These are phyloP conservation scores for Pseudogymnoascus pannorum DNA, from an alignment of 2,329 filamentous ascomycete species.

Conservation along the genomic window DNA sequence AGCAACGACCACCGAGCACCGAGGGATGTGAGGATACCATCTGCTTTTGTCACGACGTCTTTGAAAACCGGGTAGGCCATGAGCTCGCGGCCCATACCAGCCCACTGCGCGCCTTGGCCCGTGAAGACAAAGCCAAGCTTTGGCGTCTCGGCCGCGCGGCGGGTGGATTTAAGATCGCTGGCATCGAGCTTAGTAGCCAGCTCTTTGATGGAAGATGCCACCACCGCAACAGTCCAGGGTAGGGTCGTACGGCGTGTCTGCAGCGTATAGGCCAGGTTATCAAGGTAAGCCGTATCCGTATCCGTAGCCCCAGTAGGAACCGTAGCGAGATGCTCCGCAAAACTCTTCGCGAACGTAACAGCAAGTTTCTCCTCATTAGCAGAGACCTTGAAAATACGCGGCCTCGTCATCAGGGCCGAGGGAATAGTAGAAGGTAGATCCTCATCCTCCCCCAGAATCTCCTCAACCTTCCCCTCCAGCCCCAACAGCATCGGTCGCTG, in stretches of 20 bases:
- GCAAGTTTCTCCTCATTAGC: background rate
- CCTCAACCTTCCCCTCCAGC: background rate
- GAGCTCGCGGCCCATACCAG: constrained; percentile 17
- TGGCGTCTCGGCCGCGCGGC: background rate
- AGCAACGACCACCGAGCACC: background rate
- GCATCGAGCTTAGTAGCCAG: constrained; percentile 30
- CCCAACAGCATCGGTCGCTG: background rate
- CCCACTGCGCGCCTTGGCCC: constrained; percentile 24
- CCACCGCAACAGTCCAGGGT: constrained; percentile 13
- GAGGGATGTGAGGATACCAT: background rate
- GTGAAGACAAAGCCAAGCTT: constrained; percentile 16
- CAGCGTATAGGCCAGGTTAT: constrained; percentile 12
- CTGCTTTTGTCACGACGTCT: background rate
- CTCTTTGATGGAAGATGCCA: constrained; percentile 27
- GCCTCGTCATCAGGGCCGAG: background rate
- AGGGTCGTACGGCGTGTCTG: background rate
- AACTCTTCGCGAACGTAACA: background rate
- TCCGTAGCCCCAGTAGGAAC: background rate
- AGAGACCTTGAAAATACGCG: background rate
- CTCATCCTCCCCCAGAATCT: background rate
- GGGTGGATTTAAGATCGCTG: constrained; percentile 24
- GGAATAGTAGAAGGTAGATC: background rate
- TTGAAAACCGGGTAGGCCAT: constrained; percentile 11
- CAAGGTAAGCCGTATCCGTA: constrained; percentile 5
- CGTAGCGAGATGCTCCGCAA: background rate